Base-by-base conservation (phyloP, 208 protist genomes). In the Leishmania tarentolae region DNA sequence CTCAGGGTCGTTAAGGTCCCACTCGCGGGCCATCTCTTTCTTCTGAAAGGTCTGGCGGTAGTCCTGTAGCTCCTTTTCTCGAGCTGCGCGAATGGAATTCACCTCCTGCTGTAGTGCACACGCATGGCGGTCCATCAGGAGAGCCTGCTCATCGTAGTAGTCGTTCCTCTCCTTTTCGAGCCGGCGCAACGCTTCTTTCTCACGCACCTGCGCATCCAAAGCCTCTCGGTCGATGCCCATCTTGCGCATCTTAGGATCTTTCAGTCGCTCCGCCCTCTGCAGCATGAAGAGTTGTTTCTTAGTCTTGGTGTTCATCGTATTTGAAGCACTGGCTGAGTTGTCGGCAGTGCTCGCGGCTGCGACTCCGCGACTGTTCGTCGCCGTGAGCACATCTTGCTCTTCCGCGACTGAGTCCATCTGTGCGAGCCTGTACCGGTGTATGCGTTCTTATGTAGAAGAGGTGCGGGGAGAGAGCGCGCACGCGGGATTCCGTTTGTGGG, bases 161-260 rank as follows among this genome's bases (percentile, higher is more conserved):
- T 92, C 89, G 61, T 98, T 90, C 17, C 96, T 85, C 75, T 98
- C 93, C 79, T 96, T 90, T 78, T 98, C 95, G 7, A 97, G 80
- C 31, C 81, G 87, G 11, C 92, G 87, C 52, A 97, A 83, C 28
- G 89, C 75, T 66, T 98, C 91, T 86, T 97, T 98, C 78, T 98
- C 95, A 40, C 91, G 87, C 66, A 98, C 92, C 89, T 98, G 97
- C 74, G 91, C 92, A 75, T 98, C 93, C 47, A 98, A 83, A 21
- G 93, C 95, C 78, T 95, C 85, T 63, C 92, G 92, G 78, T 98
- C 97, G 66, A 98, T 95, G 65, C 97, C 97, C 90, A 98, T 98
- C 44, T 95, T 91, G 56, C 95, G 93, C 73, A 93, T 70, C 80
- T 98, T 98, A 1, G 96, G 94, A 85, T 98, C 96, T 77, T 93